Base-by-base conservation (phyloP, 164 flowering plant genomes). In the Houttuynia cordata region DNA sequence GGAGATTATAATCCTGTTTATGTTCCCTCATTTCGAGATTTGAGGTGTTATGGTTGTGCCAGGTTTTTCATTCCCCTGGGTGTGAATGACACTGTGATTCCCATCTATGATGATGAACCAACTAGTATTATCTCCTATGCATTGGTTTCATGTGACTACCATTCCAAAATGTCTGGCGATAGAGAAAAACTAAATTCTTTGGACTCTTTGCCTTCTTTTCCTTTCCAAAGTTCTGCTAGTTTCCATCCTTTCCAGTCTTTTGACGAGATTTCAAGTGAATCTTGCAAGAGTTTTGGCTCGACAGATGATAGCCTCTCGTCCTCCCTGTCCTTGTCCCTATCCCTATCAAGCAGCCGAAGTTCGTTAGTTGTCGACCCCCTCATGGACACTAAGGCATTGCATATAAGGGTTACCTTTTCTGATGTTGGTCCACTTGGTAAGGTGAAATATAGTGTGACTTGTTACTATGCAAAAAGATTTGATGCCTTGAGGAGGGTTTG, bases 81-180 rank as follows among this genome's bases (percentile, higher is more conserved):
- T 62, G 65, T 82, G 17, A 81, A 84, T 72, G 96, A 85, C 54
- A 85, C 81, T 62, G 85, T 88, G 4, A 67, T 94, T 68, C 96
- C 95, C 1, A 87, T 94, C 64, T 87, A 76, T 80, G 99, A 94
- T 70, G 96, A 91, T 76, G 99, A 94, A 67, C 97, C 97, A 39
- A 82, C 99, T n/a, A 94, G 99, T 74, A 68, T 84, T 22, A 91
- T 94, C 64, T 59, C 97, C 17, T 87, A 84, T 74, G 88, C 87
- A 17, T 67, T 94, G 39, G 59, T 69, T 25, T 83, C 91, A 39
- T 80, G 67, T 9, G 85, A 82, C 25, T 94, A 94, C 75, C 77
- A 73, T 72, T 60, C 7, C 24, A 90, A 85, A 71, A 53, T 85
- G 42, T 74, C 75, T 50, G 88, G 76, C 58, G 98, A 91, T 24